Base-by-base conservation (phyloP, 768 basidiomycete genomes). In the Galerina marginata region DNA sequence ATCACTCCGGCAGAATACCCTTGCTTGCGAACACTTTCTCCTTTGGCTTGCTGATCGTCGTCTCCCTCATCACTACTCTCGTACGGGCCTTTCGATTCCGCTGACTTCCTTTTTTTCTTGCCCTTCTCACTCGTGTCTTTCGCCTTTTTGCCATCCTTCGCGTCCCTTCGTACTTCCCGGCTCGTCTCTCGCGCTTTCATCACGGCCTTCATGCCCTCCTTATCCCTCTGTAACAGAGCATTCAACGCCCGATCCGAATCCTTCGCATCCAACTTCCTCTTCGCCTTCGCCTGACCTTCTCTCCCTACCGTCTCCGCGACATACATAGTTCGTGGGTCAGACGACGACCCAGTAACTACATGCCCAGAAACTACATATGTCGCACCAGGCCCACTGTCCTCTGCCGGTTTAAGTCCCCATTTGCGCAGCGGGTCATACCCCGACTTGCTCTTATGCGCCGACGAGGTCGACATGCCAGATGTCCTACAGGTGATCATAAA, bases 311-410 rank as follows among this genome's bases (percentile, higher is more conserved):
- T 86, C 74, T 96, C 95, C 0, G 81, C 70, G 3, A 87, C 69
- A 62, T 84, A 88, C 65, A 90, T 66, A 14, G 80, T 77, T 43
- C 73, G 68, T 12, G 76, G 68, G 55, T 79, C 79, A 2, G 70
- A 59, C 33, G 68, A 70, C 2, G 76, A 70, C 16, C 82, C 85
- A 36, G 83, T 80, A 9, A 95, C 81, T 54, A 93, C 78, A 59
- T 93, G 91, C 2, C 94, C 93, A 0, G 88, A 87, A 20, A 96
- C 81, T 45, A 96, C 80, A 67, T 96, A 97, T 6, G 93, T 93
- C 54, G 88, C 76, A 4, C 73, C 64, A 11, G 44, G 69, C 9
- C 68, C 74, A 10, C 69, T 56, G 14, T 78, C 69, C 33, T 81
- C 77, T 7, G 73, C 77, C 3, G 91, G 91, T 62, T 86, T 78